These are phyloP conservation scores for Hymenoscyphus scutula DNA, from an alignment of 2,329 filamentous ascomycete species.

Conservation along the genomic window DNA sequence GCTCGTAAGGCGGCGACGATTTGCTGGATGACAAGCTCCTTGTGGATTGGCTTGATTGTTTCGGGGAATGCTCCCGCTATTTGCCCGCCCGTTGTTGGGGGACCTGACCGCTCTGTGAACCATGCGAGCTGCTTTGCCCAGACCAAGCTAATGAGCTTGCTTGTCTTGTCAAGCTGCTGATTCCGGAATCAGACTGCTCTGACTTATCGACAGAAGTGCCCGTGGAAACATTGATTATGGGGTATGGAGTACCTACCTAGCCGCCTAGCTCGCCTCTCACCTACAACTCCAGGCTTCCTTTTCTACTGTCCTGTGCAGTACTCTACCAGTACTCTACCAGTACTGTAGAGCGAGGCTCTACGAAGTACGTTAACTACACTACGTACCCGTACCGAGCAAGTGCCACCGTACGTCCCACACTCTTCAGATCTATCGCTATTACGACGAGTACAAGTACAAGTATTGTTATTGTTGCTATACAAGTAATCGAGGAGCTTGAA, in stretches of 20 bases:
- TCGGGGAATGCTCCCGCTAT: neutral
- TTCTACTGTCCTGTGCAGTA: neutral
- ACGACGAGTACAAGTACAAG: too few species aligned
- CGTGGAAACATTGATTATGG: neutral
- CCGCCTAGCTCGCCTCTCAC: constrained; percentile 1
- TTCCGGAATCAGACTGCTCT: neutral
- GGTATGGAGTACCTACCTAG: neutral
- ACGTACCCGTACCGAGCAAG: too few species aligned
- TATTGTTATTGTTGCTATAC: too few species aligned
- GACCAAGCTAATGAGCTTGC: neutral
- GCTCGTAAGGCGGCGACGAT: neutral
- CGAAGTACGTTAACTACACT: too few species aligned
- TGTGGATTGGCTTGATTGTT: constrained; percentile 1
- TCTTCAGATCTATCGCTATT: too few species aligned
- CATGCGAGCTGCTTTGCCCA: neutral
- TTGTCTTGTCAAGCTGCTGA: neutral
- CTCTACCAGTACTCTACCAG: too few species aligned
- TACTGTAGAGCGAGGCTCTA: too few species aligned
- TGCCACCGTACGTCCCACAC: too few species aligned
- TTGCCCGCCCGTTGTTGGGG: neutral
- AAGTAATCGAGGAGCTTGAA: too few species aligned
- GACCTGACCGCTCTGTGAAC: neutral
- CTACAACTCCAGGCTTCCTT: neutral
- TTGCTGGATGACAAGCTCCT: neutral
- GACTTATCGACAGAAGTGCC: neutral